phyloP scores from a whole-genome alignment of 768 basidiomycete genomes.

The Psilocybe sp. region DNA sequence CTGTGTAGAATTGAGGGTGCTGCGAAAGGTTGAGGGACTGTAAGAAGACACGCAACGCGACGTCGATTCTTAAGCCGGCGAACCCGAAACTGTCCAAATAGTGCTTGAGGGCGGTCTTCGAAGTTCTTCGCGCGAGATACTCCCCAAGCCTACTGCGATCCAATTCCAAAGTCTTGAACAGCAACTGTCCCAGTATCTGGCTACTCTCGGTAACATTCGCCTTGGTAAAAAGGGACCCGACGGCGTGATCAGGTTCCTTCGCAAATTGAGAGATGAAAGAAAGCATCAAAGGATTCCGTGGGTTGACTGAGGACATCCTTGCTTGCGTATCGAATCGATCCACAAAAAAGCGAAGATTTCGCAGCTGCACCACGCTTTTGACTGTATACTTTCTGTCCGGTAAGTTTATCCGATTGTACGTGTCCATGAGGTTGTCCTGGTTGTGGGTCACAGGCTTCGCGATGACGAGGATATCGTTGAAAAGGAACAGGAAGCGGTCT shows the following conservation, averaged over 20 bases:
- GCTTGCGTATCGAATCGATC: slow-evolving; percentile 62
- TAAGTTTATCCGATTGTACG: slow-evolving; percentile 41
- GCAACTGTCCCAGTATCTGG: slow-evolving; percentile 67
- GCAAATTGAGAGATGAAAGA: slow-evolving; percentile 79
- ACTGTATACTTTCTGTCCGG: slow-evolving; percentile 82
- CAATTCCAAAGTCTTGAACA: slow-evolving; percentile 82
- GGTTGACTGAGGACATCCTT: slow-evolving; percentile 37
- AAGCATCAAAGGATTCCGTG: slow-evolving; percentile 61
- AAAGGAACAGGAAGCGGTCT: slow-evolving; percentile 95
- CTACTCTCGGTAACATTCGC: slow-evolving; percentile 62
- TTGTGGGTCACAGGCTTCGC: slow-evolving; percentile 84
- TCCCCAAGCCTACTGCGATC: slow-evolving; percentile 82
- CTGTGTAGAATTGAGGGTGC: slow-evolving; percentile 33
- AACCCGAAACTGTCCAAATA: slow-evolving; percentile 91
- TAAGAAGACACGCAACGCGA: slow-evolving; percentile 86
- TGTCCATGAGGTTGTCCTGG: slow-evolving; percentile 59
- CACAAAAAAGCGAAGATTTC: slow-evolving; percentile 62
- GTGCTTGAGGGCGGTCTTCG: slow-evolving; percentile 73
- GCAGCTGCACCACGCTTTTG: slow-evolving; percentile 84
- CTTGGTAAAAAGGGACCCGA: slow-evolving; percentile 65
- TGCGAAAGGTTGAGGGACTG: slow-evolving; percentile 67
- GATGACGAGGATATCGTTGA: slow-evolving; percentile 91
- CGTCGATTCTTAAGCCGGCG: slow-evolving; percentile 78
- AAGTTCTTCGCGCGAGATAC: slow-evolving; percentile 73
- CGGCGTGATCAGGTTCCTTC: slow-evolving; percentile 77